These are phyloP conservation scores for Globisporangium ultimum DNA, from an alignment of 352 stramenopile species.

Conservation along the genomic window DNA sequence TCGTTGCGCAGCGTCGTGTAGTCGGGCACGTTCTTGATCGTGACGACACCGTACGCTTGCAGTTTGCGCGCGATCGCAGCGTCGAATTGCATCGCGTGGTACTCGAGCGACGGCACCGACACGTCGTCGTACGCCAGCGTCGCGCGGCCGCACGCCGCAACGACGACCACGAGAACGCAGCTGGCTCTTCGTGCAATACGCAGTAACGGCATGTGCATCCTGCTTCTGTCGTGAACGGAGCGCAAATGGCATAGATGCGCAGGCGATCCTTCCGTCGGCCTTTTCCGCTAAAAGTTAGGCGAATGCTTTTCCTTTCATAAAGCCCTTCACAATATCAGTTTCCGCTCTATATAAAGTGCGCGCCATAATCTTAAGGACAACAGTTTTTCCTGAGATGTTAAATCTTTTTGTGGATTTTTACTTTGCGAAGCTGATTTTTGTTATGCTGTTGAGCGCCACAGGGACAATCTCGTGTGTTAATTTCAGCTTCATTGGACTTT, in stretches of 20 bases:
- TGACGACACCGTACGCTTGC: conserved; percentile 14
- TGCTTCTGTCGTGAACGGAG: too few relatives aligned
- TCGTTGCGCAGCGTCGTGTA: conserved; percentile 8
- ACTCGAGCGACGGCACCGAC: conserved; percentile 13
- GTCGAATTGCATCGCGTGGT: conserved; percentile 3
- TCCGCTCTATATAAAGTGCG: too few relatives aligned
- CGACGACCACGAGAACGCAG: not conserved
- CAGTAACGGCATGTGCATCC: not conserved
- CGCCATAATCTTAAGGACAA: too few relatives aligned
- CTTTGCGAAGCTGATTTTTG: too few relatives aligned
- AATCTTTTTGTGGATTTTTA: too few relatives aligned
- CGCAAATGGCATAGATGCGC: not conserved
- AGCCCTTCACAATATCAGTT: too few relatives aligned
- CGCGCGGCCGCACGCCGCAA: not conserved
- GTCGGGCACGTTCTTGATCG: conserved; percentile 9
- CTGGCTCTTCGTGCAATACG: not conserved
- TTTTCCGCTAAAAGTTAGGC: not conserved
- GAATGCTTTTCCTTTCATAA: too few relatives aligned
- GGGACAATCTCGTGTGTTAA: too few relatives aligned
- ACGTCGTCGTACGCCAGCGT: not conserved
- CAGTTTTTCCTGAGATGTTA: too few relatives aligned
- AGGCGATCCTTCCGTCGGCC: not conserved
- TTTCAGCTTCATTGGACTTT: too few relatives aligned
- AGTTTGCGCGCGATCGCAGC: conserved; percentile 8
- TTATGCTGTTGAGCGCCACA: too few relatives aligned